Base-by-base conservation (phyloP, 192 early-diverging fungal genomes). In the Fimicolochytrium jonesii region DNA sequence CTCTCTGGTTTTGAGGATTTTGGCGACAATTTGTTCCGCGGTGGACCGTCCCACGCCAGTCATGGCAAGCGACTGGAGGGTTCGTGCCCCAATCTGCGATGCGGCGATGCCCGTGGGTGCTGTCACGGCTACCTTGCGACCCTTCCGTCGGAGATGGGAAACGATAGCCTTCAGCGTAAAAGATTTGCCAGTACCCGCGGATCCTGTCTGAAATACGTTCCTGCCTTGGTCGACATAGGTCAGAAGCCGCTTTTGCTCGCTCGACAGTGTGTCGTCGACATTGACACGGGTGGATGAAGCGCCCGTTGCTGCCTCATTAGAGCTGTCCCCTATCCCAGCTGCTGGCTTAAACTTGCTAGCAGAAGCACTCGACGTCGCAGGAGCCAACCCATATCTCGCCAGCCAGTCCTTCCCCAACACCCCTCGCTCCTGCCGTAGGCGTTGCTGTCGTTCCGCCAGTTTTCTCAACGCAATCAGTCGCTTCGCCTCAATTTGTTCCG, bases 101-200 rank as follows among this genome's bases (percentile, higher is more conserved):
- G 75, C 75, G 9, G 75, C 75, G 31, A 77, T 69, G 9, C 75
- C 75, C 3, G 75, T 78, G 1, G 77, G 77, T 28, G 77, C 76
- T 5, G 57, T 46, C 0, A 43, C 57, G 5, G 57, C 30, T 5
- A 59, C 41, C 7, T 46, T 59, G 15, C 44, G 28, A 4, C 57
- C 43, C 41, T 33, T 30, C 0, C 1, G 22, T 26, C 28, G 25
- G 5, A 59, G 32, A 20, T 46, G 57, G 4, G 42, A 15, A 17
- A 59, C 57, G 22, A 59, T 59, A 10, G 44, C 33, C 7, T 22
- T 11, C n/a, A 59, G 20, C 3, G 57, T 59, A 30, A 5, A 59
- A 15, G 42, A 45, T 30, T 59, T 59, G 1, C 57, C 57, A 18
- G 57, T 59, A 28, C 57, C 28, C 15, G 48, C 48, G 11, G 48